These are phyloP conservation scores for Talaromyces funiculosus DNA, from an alignment of 2,329 filamentous ascomycete species.

Conservation along the genomic window DNA sequence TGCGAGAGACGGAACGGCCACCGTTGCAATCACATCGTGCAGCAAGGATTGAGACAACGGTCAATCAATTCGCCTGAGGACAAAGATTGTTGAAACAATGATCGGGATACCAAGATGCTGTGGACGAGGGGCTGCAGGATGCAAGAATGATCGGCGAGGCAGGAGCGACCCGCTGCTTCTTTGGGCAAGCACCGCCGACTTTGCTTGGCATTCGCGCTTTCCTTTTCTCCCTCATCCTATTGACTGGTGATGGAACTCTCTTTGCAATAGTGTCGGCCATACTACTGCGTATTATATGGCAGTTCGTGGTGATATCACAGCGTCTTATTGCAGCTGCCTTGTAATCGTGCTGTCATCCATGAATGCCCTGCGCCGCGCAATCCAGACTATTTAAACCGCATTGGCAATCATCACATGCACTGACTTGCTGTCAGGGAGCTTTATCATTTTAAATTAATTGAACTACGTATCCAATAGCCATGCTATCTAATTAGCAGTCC, in stretches of 20 bases:
- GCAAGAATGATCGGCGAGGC: background rate
- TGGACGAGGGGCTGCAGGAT: background rate
- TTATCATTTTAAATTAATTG: background rate
- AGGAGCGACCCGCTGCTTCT: background rate
- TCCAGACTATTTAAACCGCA: background rate
- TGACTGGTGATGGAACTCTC: background rate
- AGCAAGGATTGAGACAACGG: background rate
- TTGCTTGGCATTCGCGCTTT: background rate
- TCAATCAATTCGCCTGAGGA: background rate
- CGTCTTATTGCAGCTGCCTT: background rate
- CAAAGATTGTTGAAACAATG: background rate
- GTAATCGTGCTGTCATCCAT: background rate
- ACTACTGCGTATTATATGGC: background rate
- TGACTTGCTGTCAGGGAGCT: background rate
- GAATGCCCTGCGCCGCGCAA: background rate
- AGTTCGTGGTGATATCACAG: background rate
- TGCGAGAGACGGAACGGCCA: background rate
- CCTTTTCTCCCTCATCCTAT: background rate
- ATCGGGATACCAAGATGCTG: too few relatives aligned
- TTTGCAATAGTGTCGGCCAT: too few relatives aligned
- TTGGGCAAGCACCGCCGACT: background rate
- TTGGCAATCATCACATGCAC: background rate
- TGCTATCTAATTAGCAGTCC: too few relatives aligned
- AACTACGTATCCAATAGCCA: background rate
- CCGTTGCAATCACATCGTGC: conserved; percentile 8